Percentiles rank a stretch among this genome's conserved stretches.
Conservation (phyloP, 306 rosid genomes). For the Citrullus amarus region DNA sequence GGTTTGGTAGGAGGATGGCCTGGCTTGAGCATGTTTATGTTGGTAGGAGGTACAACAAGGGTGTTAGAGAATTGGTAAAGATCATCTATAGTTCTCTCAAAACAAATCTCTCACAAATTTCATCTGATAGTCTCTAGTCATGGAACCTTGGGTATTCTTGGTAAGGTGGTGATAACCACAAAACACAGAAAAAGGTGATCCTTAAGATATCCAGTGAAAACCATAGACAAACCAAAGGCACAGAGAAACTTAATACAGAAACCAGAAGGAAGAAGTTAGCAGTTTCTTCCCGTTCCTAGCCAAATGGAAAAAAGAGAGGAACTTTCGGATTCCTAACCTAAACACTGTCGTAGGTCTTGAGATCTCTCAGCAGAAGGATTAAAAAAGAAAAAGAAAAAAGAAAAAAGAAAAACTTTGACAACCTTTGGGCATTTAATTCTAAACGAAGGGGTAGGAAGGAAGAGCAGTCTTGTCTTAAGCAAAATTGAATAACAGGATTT, state of each 20-base stretch:
- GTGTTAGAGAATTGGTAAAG: neutral
- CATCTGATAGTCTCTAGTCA: neutral
- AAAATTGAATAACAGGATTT: neutral
- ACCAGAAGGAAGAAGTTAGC: neutral
- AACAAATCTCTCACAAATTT: neutral
- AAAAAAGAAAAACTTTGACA: neutral
- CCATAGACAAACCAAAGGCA: neutral
- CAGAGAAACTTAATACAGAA: neutral
- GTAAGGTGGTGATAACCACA: neutral
- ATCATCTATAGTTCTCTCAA: neutral
- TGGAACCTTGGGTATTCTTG: neutral
- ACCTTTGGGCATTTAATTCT: neutral
- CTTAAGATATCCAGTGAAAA: neutral
- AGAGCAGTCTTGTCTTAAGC: neutral
- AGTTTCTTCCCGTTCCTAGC: neutral
- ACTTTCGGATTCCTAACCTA: neutral
- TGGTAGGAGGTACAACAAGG: neutral
- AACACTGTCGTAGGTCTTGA: neutral
- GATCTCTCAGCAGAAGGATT: neutral
- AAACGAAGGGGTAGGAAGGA: neutral
- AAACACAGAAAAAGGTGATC: neutral
- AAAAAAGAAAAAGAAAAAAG: neutral
- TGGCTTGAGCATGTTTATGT: neutral
- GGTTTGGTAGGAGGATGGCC: neutral
- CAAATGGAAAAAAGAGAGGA: neutral